phyloP scores from a whole-genome alignment of 768 basidiomycete genomes.

The Tylopilus subfusipes region DNA sequence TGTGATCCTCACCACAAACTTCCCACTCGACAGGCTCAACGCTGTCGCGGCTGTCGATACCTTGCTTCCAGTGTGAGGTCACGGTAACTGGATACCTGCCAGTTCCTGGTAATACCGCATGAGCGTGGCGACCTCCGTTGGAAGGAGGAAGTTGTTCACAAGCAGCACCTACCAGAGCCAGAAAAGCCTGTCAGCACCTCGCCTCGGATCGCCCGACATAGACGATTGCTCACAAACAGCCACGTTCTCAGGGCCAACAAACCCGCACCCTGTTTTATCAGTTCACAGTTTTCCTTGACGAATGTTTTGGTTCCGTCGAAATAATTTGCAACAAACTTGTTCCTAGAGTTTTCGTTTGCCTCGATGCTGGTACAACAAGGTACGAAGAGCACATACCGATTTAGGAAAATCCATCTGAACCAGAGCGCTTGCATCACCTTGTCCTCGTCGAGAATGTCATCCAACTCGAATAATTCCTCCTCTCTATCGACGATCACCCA shows the following conservation, averaged over 20 bases:
- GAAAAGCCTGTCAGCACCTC: neutral
- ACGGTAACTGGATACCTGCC: constrained; percentile 45
- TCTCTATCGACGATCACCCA: constrained; percentile 72
- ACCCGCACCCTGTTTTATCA: constrained; percentile 69
- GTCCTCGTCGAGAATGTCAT: constrained; percentile 68
- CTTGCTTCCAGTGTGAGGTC: neutral
- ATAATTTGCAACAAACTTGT: constrained; percentile 54
- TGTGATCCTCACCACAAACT: too few species aligned
- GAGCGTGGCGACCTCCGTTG: constrained; percentile 46
- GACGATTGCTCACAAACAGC: constrained; percentile 45
- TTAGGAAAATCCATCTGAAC: constrained; percentile 68
- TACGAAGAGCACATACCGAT: constrained; percentile 42
- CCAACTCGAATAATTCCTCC: constrained; percentile 71
- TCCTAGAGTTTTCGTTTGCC: constrained; percentile 33
- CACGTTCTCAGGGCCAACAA: constrained; percentile 60
- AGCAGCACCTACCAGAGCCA: constrained; percentile 44
- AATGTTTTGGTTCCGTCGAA: constrained; percentile 51
- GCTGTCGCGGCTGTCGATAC: neutral
- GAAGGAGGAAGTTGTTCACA: constrained; percentile 51
- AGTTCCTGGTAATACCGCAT: constrained; percentile 53
- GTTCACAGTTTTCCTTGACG: constrained; percentile 56
- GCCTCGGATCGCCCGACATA: neutral
- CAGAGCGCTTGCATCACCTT: constrained; percentile 79
- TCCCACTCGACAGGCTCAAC: neutral
- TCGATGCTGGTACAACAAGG: neutral